Conservation (phyloP, 1,284 basidiomycete species). For the Apiotrichum siamense region DNA sequence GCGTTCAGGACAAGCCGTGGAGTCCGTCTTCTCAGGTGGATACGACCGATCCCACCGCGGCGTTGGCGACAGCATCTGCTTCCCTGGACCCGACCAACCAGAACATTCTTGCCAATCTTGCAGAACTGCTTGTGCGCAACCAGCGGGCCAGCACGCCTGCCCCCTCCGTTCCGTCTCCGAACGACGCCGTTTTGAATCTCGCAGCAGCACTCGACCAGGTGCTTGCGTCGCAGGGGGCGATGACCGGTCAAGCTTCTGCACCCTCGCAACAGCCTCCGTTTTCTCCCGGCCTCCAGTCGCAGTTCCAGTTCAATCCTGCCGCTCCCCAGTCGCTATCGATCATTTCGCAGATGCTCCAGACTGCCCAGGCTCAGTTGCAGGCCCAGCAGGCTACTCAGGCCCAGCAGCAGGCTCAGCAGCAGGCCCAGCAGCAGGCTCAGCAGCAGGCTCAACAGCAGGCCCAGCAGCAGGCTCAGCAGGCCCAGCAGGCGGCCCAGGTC, state of each 20-base stretch:
- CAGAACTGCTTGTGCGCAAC: constrained; percentile 8
- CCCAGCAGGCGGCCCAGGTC: not conserved
- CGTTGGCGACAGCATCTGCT: not conserved
- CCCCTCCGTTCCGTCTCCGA: not conserved
- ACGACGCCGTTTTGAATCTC: not conserved
- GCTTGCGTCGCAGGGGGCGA: not conserved
- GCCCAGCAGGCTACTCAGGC: constrained; percentile 6
- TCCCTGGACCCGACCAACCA: constrained; percentile 6
- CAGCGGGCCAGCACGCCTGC: constrained; percentile 6
- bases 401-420: constrained; percentile 2
- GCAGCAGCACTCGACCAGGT: not conserved
- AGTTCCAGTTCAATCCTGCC: not conserved
- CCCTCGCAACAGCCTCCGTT: not conserved
- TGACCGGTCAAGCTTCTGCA: not conserved
- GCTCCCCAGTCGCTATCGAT: constrained; percentile 1
- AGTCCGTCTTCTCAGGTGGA: not conserved
- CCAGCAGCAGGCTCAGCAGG: too few relatives aligned
- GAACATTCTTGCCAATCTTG: constrained; percentile 9
- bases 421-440: not conserved
- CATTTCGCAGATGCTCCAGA: constrained; percentile 5
- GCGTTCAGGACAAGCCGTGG: not conserved
- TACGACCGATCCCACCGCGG: not conserved
- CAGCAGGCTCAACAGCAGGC: constrained; percentile 5
- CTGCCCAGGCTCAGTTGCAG: constrained; percentile 9
- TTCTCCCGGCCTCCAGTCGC: not conserved